These are phyloP conservation scores for Ramularia endophylla DNA, from an alignment of 2,329 filamentous ascomycete genomes.

Conservation along the genomic window DNA sequence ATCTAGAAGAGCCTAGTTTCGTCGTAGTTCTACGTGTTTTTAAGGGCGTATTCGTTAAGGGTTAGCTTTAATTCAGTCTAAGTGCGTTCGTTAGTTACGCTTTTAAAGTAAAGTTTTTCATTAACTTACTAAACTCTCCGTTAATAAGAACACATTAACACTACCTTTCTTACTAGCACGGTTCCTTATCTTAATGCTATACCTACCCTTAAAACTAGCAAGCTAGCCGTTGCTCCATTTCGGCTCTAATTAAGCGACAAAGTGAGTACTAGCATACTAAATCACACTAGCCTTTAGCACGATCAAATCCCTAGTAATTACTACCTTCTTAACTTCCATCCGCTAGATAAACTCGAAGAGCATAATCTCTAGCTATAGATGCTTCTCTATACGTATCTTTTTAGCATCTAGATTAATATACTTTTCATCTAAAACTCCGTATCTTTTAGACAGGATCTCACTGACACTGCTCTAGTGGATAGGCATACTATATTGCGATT, in stretches of 20 bases:
- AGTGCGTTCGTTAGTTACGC: neutral
- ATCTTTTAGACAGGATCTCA: no score
- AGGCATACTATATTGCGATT: no score
- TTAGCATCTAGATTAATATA: neutral
- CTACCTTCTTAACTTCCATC: neutral
- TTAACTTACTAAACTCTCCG: neutral
- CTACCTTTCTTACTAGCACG: constrained; percentile 5
- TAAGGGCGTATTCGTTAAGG: neutral
- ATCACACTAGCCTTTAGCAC: neutral
- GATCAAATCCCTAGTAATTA: neutral
- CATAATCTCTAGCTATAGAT: constrained; percentile 1
- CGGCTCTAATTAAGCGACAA: neutral
- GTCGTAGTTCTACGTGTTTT: neutral
- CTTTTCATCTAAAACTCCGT: no score
- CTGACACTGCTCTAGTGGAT: no score
- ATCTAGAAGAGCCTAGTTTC: neutral
- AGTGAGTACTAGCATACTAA: neutral
- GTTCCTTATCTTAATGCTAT: constrained; percentile 1
- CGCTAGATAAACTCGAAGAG: neutral
- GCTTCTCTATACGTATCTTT: neutral
- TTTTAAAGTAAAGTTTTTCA: neutral
- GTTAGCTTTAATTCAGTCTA: neutral
- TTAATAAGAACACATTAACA: neutral
- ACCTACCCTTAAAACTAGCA: neutral
- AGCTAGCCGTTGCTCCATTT: constrained; percentile 1